phyloP scores from a whole-genome alignment of 768 basidiomycete species.

The Lactarius indigo region DNA sequence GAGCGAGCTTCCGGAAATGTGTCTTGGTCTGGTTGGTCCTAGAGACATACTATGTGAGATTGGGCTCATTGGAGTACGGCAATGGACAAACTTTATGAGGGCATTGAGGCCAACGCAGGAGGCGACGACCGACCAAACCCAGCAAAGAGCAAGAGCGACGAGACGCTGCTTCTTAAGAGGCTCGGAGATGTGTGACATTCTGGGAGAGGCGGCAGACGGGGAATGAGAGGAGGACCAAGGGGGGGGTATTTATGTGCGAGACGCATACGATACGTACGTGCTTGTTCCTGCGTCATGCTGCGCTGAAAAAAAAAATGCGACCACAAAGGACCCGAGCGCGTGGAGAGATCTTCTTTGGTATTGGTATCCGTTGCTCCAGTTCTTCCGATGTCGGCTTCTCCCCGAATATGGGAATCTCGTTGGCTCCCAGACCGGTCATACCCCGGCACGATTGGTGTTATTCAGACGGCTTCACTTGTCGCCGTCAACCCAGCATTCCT shows the following conservation, averaged over 20 bases:
- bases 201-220: background rate
- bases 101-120: conserved; percentile 33
- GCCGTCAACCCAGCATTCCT: background rate
- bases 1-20: conserved; percentile 2
- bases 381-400: background rate
- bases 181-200: conserved; percentile 12
- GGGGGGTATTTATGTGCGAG: conserved; percentile 6
- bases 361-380: background rate
- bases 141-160: conserved; percentile 31
- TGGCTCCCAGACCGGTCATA: background rate
- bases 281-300: background rate
- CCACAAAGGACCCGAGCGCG: background rate
- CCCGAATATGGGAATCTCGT: conserved; percentile 2
- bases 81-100: conserved; percentile 31
- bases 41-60: background rate
- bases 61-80: background rate
- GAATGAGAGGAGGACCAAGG: background rate
- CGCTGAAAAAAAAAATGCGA: background rate
- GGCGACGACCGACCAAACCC: conserved; percentile 32
- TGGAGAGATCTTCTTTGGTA: conserved; percentile 7
- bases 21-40: conserved; percentile 22
- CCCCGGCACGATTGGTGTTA: background rate
- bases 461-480: background rate
- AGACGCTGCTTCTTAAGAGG: conserved; percentile 27
- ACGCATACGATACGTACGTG: background rate